phyloP scores from a whole-genome alignment of 306 rosid genomes.

The Casuarina glauca region DNA sequence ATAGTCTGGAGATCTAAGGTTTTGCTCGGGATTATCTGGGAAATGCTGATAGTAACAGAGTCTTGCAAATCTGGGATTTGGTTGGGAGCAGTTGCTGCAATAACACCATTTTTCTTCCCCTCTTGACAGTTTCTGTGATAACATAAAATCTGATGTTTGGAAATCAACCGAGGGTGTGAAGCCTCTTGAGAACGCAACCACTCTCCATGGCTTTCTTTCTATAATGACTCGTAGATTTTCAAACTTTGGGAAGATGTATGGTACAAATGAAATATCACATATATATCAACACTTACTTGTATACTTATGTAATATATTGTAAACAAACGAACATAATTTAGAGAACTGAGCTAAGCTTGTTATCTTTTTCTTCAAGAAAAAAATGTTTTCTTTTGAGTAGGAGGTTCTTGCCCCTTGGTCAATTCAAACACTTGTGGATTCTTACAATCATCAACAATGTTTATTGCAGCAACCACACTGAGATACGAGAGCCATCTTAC shows the following conservation, averaged over 20 bases:
- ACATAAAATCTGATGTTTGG: neutral
- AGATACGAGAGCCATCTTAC: slow-evolving; percentile 27
- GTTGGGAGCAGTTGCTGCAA: neutral
- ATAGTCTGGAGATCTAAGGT: neutral
- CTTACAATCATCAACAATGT: slow-evolving; percentile 18
- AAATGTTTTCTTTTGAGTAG: neutral
- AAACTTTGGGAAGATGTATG: neutral
- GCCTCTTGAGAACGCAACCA: slow-evolving; percentile 3
- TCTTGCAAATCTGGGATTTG: neutral
- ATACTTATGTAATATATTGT: neutral
- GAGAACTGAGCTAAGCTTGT: neutral
- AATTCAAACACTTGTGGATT: slow-evolving; percentile 14
- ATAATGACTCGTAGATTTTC: neutral
- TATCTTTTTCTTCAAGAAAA: neutral
- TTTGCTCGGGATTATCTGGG: neutral
- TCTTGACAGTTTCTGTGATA: neutral
- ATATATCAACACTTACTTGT: neutral
- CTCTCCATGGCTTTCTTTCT: neutral
- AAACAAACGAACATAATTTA: neutral
- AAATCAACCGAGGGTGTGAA: slow-evolving; percentile 8
- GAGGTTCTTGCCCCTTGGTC: neutral
- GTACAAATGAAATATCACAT: neutral
- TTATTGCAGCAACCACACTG: slow-evolving; percentile 56
- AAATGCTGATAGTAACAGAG: neutral
- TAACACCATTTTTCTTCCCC: neutral